phyloP scores from a whole-genome alignment of 352 stramenopile genomes.

The Pythium oligandrum region DNA sequence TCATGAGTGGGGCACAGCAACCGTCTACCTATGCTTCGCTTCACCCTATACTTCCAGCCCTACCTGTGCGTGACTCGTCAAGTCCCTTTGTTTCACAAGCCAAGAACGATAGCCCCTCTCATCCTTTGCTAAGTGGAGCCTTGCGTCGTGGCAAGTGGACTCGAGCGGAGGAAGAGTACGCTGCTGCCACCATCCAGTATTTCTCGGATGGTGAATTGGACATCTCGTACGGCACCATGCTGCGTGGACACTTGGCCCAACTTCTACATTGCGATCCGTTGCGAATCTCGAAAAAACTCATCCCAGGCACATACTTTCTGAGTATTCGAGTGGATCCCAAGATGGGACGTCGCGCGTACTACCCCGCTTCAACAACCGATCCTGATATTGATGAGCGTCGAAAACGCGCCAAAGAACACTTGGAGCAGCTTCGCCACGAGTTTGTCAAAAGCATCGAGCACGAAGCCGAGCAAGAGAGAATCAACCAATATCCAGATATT shows the following conservation, averaged over 20 bases:
- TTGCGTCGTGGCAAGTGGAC: slow-evolving; percentile 74
- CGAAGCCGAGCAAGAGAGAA: slow-evolving; percentile 20
- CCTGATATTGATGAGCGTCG: slow-evolving; percentile 33
- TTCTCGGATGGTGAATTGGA: slow-evolving; percentile 59
- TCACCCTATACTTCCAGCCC: too few species aligned
- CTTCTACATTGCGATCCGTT: slow-evolving; percentile 72
- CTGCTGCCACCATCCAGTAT: slow-evolving; percentile 62
- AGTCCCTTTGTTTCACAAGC: too few species aligned
- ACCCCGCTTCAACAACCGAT: slow-evolving; percentile 49
- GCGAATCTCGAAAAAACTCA: slow-evolving; percentile 76
- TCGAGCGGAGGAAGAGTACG: slow-evolving; percentile 57
- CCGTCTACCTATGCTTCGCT: too few species aligned
- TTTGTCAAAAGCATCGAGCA: slow-evolving; percentile 66
- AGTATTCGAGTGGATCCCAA: slow-evolving; percentile 71
- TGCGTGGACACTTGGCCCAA: slow-evolving; percentile 65
- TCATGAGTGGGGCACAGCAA: too few species aligned
- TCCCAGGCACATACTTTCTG: slow-evolving; percentile 52
- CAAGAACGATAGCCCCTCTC: not conserved
- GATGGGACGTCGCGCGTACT: slow-evolving; percentile 67
- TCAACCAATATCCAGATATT: too few species aligned
- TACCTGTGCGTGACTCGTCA: too few species aligned
- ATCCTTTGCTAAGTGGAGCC: slow-evolving; percentile 16
- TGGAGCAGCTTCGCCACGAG: slow-evolving; percentile 29
- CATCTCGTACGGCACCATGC: slow-evolving; percentile 67
- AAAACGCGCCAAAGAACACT: slow-evolving; percentile 30